Evolutionary conservation across 208 protist genomes (phyloP), one percentile per base, ranked within the genome.

Genomic region (Herpetomonas samuelpessoai): DNA sequence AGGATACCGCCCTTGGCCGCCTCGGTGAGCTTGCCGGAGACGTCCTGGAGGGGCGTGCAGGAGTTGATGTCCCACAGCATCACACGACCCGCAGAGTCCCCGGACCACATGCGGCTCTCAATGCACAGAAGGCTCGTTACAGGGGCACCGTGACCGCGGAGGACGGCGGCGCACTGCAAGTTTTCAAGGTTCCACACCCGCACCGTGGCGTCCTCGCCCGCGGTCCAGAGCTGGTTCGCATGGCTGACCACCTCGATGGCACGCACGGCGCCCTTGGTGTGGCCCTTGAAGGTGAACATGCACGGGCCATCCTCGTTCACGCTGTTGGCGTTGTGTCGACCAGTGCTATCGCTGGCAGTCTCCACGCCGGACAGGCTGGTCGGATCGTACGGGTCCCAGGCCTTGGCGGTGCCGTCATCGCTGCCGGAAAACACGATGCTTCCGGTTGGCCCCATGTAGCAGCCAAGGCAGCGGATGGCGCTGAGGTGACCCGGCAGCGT

Each of bases 31-130:
- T 71, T 70, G 16, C 46, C 50, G 14, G 82, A 65, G 53, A 95
- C 48, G 44, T 92, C 79, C 61, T 88, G 78, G 27, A 95, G 59
- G 18, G 81, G 68, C 12, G 71, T 68, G 18, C 84, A 69, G 4
- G 81, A 91, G 30, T 77, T 83, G 41, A 88, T 64, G 63, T 96
- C 87, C 88, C 90, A 96, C 38, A 96, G 44, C 45, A 89, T 44
- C 28, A 93, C 73, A 55, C 71, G 72, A 3, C 90, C 90, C 57
- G 88, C 79, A 57, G 86, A 87, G 55, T 92, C 90, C n/a, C 77
- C 90, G 22, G 76, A 85, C 88, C 90, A 96, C 49, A 96, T 62
- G 39, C 90, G 82, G 3, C 71, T 76, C 58, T 78, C 84, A 12
- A 95, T 52, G 21, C 75, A 38, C 58, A 76, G 45, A 28, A 95